Percentiles rank a stretch among this genome's conserved stretches.
Conservation (phyloP, 306 rosid species). For the Quercus ilex region DNA sequence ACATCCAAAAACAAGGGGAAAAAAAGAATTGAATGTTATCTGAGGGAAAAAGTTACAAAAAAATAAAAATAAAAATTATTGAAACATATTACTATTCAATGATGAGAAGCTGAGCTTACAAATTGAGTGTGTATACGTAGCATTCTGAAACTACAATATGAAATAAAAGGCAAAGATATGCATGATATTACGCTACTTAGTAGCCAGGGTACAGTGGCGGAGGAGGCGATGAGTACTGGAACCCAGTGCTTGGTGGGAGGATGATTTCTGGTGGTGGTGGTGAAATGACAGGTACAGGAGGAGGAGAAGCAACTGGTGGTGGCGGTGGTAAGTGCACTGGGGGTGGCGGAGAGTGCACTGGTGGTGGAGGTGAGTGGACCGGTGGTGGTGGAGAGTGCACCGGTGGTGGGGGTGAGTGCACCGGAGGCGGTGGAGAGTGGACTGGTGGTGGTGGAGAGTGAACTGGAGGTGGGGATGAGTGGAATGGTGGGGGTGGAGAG, state of each 20-base stretch:
- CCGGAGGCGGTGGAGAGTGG: conserved; percentile 10
- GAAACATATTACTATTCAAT: conserved; percentile 1
- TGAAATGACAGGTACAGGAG: background rate
- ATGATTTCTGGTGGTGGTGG: conserved; percentile 17
- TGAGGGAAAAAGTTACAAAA: background rate
- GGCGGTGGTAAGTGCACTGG: background rate
- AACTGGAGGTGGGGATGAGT: conserved; percentile 1
- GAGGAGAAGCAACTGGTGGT: background rate
- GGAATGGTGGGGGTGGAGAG: background rate
- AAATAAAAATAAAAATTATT: background rate
- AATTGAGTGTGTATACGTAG: background rate
- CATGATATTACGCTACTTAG: conserved; percentile 16
- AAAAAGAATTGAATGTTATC: background rate
- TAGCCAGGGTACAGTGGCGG: conserved; percentile 58
- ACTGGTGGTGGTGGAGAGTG: conserved; percentile 17
- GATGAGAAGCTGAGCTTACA: background rate
- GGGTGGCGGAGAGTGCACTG: conserved; percentile 11
- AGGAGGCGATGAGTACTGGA: conserved; percentile 60
- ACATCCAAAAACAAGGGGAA: background rate
- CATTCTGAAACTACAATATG: background rate
- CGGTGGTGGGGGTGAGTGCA: conserved; percentile 12
- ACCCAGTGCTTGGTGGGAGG: conserved; percentile 48
- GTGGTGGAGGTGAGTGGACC: background rate
- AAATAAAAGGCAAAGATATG: conserved; percentile 9
- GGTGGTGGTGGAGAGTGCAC: conserved; percentile 19